Evolutionary conservation across 345 rosid genomes (phyloP).

Genomic region (thale cress (Arabidopsis thaliana)): TAIR10.1 NC_003074.8:8068501-8069000

Average conservation of each 20-base stretch:
- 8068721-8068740: constrained; percentile 41
- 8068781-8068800: constrained; percentile 54
- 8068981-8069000: constrained; percentile 14
- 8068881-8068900: constrained; percentile 92
- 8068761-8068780: constrained; percentile 47
- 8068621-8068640: constrained; percentile 59
- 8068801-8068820: constrained; percentile 57
- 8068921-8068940: constrained; percentile 28
- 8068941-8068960: constrained; percentile 27
- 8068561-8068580: not conserved
- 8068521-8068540: constrained; percentile 3
- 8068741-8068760: constrained; percentile 43
- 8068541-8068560: constrained; percentile 31
- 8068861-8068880: constrained; percentile 85
- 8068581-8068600: constrained; percentile 55
- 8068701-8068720: constrained; percentile 74
- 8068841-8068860: constrained; percentile 86
- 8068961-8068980: constrained; percentile 21
- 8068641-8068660: constrained; percentile 84
- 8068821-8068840: constrained; percentile 62
- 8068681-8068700: constrained; percentile 95
- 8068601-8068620: constrained; percentile 55
- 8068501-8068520: constrained; percentile 35
- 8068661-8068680: constrained; percentile 97
- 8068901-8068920: constrained; percentile 64